A percentile compares a stretch with the other conserved stretches of the same genome.
Conservation (phyloP, 2,329 filamentous ascomycete genomes). For the Trichoderma gracile region DNA sequence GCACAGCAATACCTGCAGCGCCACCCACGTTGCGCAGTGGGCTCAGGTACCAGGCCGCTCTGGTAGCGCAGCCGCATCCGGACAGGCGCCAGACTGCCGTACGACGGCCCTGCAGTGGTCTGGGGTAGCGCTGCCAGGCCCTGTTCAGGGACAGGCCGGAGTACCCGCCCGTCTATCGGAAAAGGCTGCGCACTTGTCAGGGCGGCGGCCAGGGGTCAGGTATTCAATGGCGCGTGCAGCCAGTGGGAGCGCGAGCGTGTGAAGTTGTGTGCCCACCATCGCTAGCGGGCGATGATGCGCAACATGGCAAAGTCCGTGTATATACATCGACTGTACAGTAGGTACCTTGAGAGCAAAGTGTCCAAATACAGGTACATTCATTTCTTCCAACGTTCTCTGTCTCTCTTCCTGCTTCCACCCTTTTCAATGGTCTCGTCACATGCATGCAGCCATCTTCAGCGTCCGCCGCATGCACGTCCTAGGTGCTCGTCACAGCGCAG, state of each 20-base stretch:
- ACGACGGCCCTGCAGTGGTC: constrained; percentile 21
- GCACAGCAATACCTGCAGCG: background rate
- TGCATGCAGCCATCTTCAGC: constrained; percentile 7
- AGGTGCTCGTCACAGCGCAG: background rate
- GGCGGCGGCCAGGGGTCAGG: constrained; percentile 18
- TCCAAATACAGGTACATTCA: too few relatives aligned
- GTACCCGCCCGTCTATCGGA: constrained; percentile 25
- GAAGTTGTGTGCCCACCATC: constrained; percentile 3
- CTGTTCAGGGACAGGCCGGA: constrained; percentile 22
- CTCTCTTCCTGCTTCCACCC: too few relatives aligned
- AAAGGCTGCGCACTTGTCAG: constrained; percentile 22
- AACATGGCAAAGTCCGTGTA: too few relatives aligned
- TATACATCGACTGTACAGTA: too few relatives aligned
- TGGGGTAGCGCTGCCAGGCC: constrained; percentile 25
- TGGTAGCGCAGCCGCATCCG: background rate
- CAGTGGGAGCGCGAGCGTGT: too few relatives aligned
- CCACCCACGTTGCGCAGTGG: constrained; percentile 8
- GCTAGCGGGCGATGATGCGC: background rate
- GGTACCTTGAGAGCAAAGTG: too few relatives aligned
- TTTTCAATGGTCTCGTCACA: background rate
- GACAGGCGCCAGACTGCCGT: constrained; percentile 19
- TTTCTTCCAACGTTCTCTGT: too few relatives aligned
- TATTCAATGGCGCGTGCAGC: constrained; percentile 9
- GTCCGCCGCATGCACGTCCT: background rate
- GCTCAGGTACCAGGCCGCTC: background rate